phyloP scores from a whole-genome alignment of 805 yeast genomes.

The baker's yeast (Saccharomyces cerevisiae) region DNA sequence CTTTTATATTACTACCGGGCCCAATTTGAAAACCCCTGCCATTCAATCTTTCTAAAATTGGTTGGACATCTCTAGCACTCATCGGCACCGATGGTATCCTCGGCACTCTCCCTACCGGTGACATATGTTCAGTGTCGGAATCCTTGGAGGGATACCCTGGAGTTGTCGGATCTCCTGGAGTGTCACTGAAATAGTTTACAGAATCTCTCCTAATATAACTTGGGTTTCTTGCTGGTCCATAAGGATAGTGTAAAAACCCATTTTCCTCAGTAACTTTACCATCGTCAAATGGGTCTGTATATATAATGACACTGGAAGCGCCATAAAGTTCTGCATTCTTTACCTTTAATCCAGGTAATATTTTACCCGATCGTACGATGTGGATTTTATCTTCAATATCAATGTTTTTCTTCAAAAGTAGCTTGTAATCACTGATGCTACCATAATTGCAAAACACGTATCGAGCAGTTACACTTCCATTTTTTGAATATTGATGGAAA shows the following conservation, averaged over 20 bases:
- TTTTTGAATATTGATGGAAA: conserved; percentile 57
- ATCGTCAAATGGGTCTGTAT: conserved; percentile 42
- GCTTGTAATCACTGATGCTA: conserved; percentile 42
- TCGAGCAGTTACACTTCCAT: conserved; percentile 48
- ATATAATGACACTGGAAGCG: conserved; percentile 50
- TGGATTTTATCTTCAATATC: conserved; percentile 49
- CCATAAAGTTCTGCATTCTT: conserved; percentile 55
- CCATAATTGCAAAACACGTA: conserved; percentile 60
- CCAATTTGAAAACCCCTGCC: conserved; percentile 32
- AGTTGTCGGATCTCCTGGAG: conserved; percentile 74
- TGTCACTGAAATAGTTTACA: conserved; percentile 46
- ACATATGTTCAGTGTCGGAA: conserved; percentile 31
- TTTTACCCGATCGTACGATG: conserved; percentile 43
- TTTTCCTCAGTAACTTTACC: conserved; percentile 44
- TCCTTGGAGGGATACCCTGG: conserved; percentile 57
- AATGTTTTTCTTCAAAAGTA: conserved; percentile 34
- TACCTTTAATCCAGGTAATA: conserved; percentile 49
- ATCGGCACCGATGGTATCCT: conserved; percentile 48
- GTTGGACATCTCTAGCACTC: conserved; percentile 36
- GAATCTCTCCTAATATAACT: conserved; percentile 55
- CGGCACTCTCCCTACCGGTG: conserved; percentile 39
- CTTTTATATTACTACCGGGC: conserved; percentile 36
- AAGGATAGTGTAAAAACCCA: conserved; percentile 51
- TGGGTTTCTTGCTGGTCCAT: conserved; percentile 60
- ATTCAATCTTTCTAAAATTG: conserved; percentile 34